phyloP scores from a whole-genome alignment of 1,284 basidiomycete species.

The Trichosporon asahii region DNA sequence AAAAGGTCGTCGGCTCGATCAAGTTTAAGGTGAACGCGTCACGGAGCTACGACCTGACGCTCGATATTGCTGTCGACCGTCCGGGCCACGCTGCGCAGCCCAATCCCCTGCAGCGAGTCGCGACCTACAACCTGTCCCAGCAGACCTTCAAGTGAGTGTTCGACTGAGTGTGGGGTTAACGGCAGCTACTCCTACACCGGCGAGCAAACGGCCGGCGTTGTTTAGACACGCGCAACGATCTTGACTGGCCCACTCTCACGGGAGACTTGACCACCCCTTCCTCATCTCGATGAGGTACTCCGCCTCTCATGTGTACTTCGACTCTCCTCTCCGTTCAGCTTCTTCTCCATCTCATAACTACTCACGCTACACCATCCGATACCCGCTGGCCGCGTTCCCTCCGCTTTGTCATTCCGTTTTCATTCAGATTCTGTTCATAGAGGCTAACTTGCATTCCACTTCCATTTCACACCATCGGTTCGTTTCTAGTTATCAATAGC shows the following conservation, averaged over 20 bases:
- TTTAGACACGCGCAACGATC: neutral
- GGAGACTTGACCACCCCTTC: neutral
- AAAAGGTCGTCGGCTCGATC: conserved; percentile 43
- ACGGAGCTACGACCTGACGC: conserved; percentile 47
- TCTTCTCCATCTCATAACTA: neutral
- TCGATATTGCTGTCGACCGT: conserved; percentile 43
- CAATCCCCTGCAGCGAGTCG: conserved; percentile 38
- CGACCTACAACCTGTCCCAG: conserved; percentile 44
- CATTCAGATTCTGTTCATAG: neutral
- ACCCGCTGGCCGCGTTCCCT: neutral
- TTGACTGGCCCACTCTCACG: neutral
- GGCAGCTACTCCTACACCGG: conserved; percentile 29
- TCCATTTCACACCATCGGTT: neutral
- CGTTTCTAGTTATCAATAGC: neutral
- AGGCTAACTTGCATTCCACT: neutral
- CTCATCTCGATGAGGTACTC: neutral
- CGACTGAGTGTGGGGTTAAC: neutral
- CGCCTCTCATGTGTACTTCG: neutral
- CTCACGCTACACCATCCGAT: neutral
- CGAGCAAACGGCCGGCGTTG: conserved; percentile 13
- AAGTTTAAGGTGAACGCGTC: conserved; percentile 43
- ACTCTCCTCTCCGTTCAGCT: neutral
- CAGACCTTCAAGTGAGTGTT: conserved; percentile 50
- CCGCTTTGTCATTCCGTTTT: neutral
- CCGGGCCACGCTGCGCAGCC: conserved; percentile 25